Conservation (phyloP, 805 yeast species). For the Candida silvicultrix region DNA sequence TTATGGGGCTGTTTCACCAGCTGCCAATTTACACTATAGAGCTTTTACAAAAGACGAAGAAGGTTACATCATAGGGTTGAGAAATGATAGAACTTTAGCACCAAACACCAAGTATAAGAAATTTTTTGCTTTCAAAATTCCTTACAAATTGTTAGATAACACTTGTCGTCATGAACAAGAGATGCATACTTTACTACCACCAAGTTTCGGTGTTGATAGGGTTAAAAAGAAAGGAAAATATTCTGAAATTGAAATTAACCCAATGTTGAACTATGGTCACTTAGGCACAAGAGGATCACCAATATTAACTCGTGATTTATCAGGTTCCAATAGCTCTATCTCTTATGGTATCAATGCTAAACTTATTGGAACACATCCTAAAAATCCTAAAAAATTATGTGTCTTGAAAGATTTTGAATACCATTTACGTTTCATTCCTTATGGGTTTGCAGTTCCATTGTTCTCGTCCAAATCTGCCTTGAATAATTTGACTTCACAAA, state of each 20-base stretch:
- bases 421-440: constrained; percentile 33
- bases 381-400: constrained; percentile 18
- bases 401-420: constrained; percentile 30
- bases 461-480: constrained; percentile 11
- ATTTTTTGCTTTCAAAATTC: constrained; percentile 53
- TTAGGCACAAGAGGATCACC: constrained; percentile 47
- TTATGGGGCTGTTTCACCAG: constrained; percentile 44
- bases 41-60: constrained; percentile 41
- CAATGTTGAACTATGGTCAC: constrained; percentile 42
- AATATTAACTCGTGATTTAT: constrained; percentile 42
- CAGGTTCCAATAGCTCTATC: constrained; percentile 39
- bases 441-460: constrained; percentile 25
- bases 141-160: constrained; percentile 45
- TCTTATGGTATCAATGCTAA: constrained; percentile 52
- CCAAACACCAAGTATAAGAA: constrained; percentile 49
- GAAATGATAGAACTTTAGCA: constrained; percentile 39
- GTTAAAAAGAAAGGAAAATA: constrained; percentile 25
- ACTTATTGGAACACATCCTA: constrained; percentile 40
- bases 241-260: constrained; percentile 25
- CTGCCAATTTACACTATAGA: constrained; percentile 41
- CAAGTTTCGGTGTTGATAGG: constrained; percentile 33
- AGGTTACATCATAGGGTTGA: constrained; percentile 42
- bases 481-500: constrained; percentile 4
- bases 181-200: constrained; percentile 32
- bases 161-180: constrained; percentile 41